Base-by-base conservation (phyloP, 176 grass and related monocot species). In the Oropetium thomaeum region DNA sequence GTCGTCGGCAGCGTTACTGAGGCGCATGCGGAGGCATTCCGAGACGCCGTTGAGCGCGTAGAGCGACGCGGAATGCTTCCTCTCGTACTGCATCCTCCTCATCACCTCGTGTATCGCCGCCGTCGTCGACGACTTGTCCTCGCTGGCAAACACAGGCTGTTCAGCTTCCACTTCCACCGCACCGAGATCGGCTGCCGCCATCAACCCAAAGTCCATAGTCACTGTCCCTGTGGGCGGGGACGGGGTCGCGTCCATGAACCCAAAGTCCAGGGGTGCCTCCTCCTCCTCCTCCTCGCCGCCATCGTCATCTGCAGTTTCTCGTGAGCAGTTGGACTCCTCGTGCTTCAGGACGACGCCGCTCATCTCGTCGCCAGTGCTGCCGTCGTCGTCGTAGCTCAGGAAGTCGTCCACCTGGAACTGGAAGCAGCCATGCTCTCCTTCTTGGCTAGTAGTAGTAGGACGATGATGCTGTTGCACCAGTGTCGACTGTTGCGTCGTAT, bases 51-150 rank as follows among this genome's bases (percentile, higher is more conserved):
- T 87, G 42, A 87, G 74, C n/a, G 81, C 77, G 67, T 87, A 87
- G 53, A 91, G 80, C 17, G 81, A 90, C 58, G 84, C 88, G 27
- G 88, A 90, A 28, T 83, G 48, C 66, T 90, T 69, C 65, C 84
- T 58, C 76, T 90, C 84, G 80, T 87, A 82, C 80, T 82, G 89
- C 86, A 92, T 89, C 76, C 86, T 92, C 54, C 85, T 90, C 41
- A 82, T 81, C 59, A 80, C 79, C 48, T 73, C 83, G 62, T 75
- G 8, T 8, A 78, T 79, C 61, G 70, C 61, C 34, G 14, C 14
- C 39, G 31, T n/a, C n/a, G n/a, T n/a, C n/a, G n/a, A n/a, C n/a
- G n/a, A n/a, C n/a, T n/a, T n/a, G n/a, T n/a, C n/a, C n/a, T n/a
- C n/a, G n/a, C n/a, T n/a, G n/a, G n/a, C n/a, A n/a, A n/a, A n/a